Evolutionary conservation across 768 basidiomycete species (phyloP).

Genomic region (Lactarius sp.): DNA sequence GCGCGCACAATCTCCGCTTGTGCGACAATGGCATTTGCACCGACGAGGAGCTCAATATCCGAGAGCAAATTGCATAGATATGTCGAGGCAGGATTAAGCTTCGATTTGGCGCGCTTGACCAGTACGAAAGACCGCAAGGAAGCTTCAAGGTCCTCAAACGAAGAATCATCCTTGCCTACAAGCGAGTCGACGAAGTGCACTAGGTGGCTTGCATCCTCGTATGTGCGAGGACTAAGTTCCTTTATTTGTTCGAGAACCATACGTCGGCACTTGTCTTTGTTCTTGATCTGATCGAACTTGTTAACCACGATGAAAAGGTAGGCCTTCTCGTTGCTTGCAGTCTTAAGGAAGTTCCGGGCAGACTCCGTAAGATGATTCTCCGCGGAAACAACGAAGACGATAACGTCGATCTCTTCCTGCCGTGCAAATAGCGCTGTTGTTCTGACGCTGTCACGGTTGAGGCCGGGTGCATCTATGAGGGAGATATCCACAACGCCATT

Average conservation of each 20-base stretch:
- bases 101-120: constrained; percentile 92
- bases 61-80: constrained; percentile 87
- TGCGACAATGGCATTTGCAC: constrained; percentile 85
- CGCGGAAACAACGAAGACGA: constrained; percentile 96
- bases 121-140: constrained; percentile 92
- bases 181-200: constrained; percentile 98
- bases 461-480: constrained; percentile 95
- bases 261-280: constrained; percentile 89
- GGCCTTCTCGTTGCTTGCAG: constrained; percentile 94
- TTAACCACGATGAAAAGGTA: constrained; percentile 99
- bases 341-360: constrained; percentile 88
- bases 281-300: constrained; percentile 92
- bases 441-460: constrained; percentile 91
- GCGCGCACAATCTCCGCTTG: constrained; percentile 70
- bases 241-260: constrained; percentile 91
- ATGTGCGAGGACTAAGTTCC: constrained; percentile 86
- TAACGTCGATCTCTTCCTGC: constrained; percentile 96
- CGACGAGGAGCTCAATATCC: constrained; percentile 83
- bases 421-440: constrained; percentile 94
- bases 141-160: constrained; percentile 87
- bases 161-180: constrained; percentile 57
- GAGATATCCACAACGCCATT: constrained; percentile 97
- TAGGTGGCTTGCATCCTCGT: constrained; percentile 85
- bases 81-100: constrained; percentile 88
- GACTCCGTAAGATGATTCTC: constrained; percentile 99